Evolutionary conservation across 805 yeast species (phyloP).

Genomic region (Lachancea lanzarotensis): DNA sequence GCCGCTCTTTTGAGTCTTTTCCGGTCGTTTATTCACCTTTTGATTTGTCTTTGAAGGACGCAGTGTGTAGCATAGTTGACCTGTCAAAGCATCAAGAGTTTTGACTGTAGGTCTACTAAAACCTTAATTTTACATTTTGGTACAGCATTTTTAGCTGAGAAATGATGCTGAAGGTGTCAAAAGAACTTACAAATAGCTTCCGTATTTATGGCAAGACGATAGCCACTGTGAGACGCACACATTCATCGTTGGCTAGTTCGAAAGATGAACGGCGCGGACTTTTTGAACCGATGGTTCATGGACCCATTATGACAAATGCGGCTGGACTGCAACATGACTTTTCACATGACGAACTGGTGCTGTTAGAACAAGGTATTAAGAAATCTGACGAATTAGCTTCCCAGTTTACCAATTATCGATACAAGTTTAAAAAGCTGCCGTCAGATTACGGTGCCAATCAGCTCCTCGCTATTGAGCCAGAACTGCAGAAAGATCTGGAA

Average conservation of each 20-base stretch:
- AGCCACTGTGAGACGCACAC: background rate
- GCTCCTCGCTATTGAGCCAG: slow-evolving; percentile 39
- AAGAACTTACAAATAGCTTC: background rate
- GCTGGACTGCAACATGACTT: background rate
- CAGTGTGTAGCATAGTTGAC: no score
- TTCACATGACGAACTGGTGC: slow-evolving; percentile 11
- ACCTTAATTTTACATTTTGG: no score
- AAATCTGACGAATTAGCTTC: slow-evolving; percentile 22
- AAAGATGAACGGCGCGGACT: background rate
- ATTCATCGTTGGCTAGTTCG: background rate
- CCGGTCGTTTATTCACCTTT: no score
- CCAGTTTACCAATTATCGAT: slow-evolving; percentile 23
- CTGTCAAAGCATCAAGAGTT: no score
- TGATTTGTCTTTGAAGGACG: no score
- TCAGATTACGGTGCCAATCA: slow-evolving; percentile 56
- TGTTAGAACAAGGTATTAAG: slow-evolving; percentile 25
- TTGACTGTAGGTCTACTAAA: no score
- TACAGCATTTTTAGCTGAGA: no score
- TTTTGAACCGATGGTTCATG: slow-evolving; percentile 4
- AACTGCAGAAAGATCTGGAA: slow-evolving; percentile 40
- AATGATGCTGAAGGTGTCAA: background rate
- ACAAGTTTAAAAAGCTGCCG: slow-evolving; percentile 42
- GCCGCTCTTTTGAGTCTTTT: no score
- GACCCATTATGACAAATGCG: slow-evolving; percentile 2
- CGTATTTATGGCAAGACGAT: background rate